Evolutionary conservation across 2,329 filamentous ascomycete species (phyloP).

Genomic region (Trichoderma afroharzianum): DNA sequence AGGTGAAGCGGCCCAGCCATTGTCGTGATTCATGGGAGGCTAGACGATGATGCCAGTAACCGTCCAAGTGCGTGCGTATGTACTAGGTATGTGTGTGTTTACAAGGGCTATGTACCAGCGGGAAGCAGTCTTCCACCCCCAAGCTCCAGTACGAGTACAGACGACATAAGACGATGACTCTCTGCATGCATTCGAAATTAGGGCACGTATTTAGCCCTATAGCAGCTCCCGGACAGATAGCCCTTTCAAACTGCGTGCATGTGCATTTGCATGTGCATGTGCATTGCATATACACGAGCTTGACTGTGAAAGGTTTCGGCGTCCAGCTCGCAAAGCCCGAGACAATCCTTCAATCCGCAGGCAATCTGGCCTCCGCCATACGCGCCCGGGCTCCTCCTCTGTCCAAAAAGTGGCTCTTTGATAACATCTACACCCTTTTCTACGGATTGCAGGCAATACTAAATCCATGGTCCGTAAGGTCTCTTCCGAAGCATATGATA

Average conservation of each 20-base stretch:
- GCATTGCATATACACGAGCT: not conserved
- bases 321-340: conserved; percentile 7
- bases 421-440: not conserved
- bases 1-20: conserved; percentile 1
- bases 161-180: not conserved
- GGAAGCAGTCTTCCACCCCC: not conserved
- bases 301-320: not conserved
- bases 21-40: not conserved
- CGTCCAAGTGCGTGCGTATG: not conserved
- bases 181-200: not conserved
- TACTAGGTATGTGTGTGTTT: not conserved
- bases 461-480: too few relatives aligned
- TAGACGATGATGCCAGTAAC: not conserved
- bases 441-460: not conserved
- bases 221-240: not conserved
- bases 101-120: not conserved
- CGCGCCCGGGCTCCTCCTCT: not conserved
- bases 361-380: not conserved
- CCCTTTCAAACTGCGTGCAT: not conserved
- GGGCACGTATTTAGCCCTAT: not conserved
- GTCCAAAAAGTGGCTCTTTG: not conserved
- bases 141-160: not conserved
- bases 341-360: not conserved
- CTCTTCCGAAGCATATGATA: not conserved
- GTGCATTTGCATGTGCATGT: not conserved